These are phyloP conservation scores for Escallonia rubra DNA, from an alignment of 129 eudicot species.

Conservation along the genomic window DNA sequence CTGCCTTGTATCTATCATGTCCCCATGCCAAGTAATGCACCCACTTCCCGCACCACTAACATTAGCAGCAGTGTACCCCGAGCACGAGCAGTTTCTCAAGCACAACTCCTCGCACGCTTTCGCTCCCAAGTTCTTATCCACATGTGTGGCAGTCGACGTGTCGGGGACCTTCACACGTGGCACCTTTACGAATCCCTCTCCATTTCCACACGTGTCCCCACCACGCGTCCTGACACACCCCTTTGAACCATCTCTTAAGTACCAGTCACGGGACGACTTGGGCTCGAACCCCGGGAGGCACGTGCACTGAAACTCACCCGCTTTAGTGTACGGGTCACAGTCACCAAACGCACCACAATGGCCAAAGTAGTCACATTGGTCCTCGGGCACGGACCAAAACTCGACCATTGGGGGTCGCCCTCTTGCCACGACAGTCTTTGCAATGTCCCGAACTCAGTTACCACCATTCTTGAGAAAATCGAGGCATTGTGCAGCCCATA, in stretches of 20 bases:
- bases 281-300: too few relatives aligned
- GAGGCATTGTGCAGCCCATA: slow-evolving; percentile 10
- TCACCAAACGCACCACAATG: slow-evolving; percentile 22
- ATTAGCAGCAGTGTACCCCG: slow-evolving; percentile 10
- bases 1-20: too few relatives aligned
- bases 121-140: slow-evolving; percentile 11
- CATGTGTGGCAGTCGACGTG: slow-evolving; percentile 7
- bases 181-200: slow-evolving; percentile 22
- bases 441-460: slow-evolving; percentile 17
- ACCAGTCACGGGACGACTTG: too few relatives aligned
- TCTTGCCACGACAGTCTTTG: slow-evolving; percentile 20
- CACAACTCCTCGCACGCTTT: slow-evolving; percentile 23
- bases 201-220: slow-evolving; percentile 10
- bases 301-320: too few relatives aligned
- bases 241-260: too few relatives aligned
- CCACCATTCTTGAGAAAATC: slow-evolving; percentile 14
- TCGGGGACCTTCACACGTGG: slow-evolving; percentile 26
- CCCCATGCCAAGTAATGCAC: too few relatives aligned
- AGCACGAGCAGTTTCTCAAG: slow-evolving; percentile 29
- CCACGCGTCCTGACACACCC: neutral
- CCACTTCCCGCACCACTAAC: slow-evolving; percentile 22
- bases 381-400: slow-evolving; percentile 23
- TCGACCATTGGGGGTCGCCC: neutral
- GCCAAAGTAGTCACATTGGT: slow-evolving; percentile 20
- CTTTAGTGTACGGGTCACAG: slow-evolving; percentile 2